Base-by-base conservation (phyloP, 2,329 filamentous ascomycete species). In the Elsinoe perseae region DNA sequence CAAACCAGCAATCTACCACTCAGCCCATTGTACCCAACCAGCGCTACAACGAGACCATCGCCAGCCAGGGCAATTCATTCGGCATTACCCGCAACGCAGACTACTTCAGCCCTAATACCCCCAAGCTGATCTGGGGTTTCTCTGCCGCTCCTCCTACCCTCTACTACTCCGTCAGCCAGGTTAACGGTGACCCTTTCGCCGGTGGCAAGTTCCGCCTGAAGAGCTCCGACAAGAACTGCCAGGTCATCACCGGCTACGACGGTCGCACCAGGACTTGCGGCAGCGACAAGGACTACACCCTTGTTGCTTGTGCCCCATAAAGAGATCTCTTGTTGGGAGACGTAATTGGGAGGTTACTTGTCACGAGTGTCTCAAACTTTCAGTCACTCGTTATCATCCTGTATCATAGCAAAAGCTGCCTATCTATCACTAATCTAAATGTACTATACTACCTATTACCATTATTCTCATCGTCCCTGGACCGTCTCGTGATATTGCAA, bases 91-190 rank as follows among this genome's bases (percentile, higher is more conserved):
- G 63, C 21, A 58, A 57, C 16, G 56, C 59, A n/a, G 54, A 61
- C 42, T 65, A 64, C 60, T 68, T 62, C 58, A 57, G 50, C 44
- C 36, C 57, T 1, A 46, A 53, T 14, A 63, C 61, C 1, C 54
- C 62, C 14, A 67, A 67, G 46, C 54, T 65, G 4, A 61, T 66
- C 54, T 58, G 67, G 21, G 66, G 66, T 46, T 62, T 61, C 38
- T 61, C 42, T 42, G 56, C 56, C 32, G 48, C 58, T 30, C 48
- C 60, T 34, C 54, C 44, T 12, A 52, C 60, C 10, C 57, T 56
- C 10, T 69, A 66, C 61, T 69, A 66, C 65, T 63, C 57, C 8
- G 57, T 67, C 32, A 62, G 57, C 58, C 61, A 58, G n/a, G 56
- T 61, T 12, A 57, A 64, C 27, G 65, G 65, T 6, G 62, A 67